These are phyloP conservation scores for Phyllosticta paracitricarpa DNA, from an alignment of 2,329 filamentous ascomycete genomes.

Conservation along the genomic window DNA sequence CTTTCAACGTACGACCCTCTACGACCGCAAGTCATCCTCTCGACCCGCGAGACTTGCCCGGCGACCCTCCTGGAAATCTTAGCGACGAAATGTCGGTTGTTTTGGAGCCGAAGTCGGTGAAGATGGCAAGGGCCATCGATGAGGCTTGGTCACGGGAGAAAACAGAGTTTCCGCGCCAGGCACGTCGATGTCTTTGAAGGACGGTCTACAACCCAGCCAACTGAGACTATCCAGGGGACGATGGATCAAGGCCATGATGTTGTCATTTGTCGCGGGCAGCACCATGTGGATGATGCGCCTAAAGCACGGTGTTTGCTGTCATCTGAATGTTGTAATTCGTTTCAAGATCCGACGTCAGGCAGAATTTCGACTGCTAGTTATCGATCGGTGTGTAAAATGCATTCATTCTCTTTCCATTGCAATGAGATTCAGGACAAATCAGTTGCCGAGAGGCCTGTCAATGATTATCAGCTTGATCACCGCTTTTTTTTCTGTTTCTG, in stretches of 20 bases:
- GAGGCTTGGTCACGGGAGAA: neutral
- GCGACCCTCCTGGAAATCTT: neutral
- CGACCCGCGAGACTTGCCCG: neutral
- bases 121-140: neutral
- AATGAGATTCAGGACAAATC: too few species aligned
- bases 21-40: neutral
- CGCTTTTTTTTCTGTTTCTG: too few species aligned
- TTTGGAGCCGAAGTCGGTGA: neutral
- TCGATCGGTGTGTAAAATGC: too few species aligned
- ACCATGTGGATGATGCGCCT: too few species aligned
- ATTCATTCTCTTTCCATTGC: too few species aligned
- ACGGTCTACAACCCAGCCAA: too few species aligned
- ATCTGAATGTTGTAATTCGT: too few species aligned
- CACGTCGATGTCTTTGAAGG: neutral
- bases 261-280: neutral
- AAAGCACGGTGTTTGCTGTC: too few species aligned
- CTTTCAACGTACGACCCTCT: slow-evolving; percentile 5
- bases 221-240: neutral
- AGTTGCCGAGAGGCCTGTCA: too few species aligned
- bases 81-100: neutral
- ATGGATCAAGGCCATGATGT: neutral
- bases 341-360: too few species aligned
- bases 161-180: neutral
- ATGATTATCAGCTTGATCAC: too few species aligned
- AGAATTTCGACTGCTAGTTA: too few species aligned